phyloP scores from a whole-genome alignment of 2,329 filamentous ascomycete species.

The Botrytis porri region DNA sequence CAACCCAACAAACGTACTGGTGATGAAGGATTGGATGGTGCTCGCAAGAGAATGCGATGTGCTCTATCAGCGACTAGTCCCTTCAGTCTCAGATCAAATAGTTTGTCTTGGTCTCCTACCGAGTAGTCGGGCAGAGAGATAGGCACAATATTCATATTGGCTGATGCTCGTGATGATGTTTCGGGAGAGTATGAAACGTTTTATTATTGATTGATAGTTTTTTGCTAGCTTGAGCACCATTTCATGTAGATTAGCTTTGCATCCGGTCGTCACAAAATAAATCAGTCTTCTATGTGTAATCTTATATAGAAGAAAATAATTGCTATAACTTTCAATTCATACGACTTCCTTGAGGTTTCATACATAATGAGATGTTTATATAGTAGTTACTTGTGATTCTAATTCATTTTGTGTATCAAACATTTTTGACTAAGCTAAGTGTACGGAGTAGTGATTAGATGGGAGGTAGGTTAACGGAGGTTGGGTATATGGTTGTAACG shows the following conservation, averaged over 20 bases:
- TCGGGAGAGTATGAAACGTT: neutral
- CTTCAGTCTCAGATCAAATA: constrained; percentile 15
- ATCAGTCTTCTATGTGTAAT: neutral
- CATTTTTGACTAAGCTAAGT: neutral
- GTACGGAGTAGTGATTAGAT: neutral
- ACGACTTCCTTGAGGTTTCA: neutral
- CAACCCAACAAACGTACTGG: constrained; percentile 9
- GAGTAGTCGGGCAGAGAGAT: neutral
- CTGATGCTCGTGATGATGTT: neutral
- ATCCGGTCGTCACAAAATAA: neutral
- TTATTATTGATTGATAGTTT: constrained; percentile 9
- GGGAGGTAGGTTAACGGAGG: neutral
- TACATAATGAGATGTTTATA: neutral
- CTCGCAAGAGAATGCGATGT: neutral
- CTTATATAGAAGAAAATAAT: neutral
- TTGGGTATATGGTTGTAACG: neutral
- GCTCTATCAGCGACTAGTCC: constrained; percentile 8
- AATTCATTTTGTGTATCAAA: neutral
- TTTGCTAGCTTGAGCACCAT: constrained; percentile 6
- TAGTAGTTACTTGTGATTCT: neutral
- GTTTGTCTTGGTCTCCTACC: neutral
- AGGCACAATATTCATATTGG: neutral
- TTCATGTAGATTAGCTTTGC: constrained; percentile 9
- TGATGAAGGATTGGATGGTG: neutral
- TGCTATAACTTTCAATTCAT: neutral